These are phyloP conservation scores for Chlamydomonas eustigma DNA, from an alignment of 139 green algal species.

Conservation along the genomic window DNA sequence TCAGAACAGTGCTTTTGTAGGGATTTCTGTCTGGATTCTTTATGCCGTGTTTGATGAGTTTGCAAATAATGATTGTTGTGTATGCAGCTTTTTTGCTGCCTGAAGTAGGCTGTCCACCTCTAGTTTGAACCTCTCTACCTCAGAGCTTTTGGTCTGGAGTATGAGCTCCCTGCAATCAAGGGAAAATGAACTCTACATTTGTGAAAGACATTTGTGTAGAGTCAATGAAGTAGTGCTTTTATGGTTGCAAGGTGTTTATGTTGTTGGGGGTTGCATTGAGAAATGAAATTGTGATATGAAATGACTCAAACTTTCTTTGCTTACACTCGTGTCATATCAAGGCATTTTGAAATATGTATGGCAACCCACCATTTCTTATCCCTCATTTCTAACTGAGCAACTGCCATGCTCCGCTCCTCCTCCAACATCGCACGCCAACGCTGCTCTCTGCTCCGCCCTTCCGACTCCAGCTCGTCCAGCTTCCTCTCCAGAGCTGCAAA, in stretches of 20 bases:
- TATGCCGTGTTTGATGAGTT: too few species aligned
- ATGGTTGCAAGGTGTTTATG: background rate
- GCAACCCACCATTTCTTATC: constrained; percentile 4
- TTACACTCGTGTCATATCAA: too few species aligned
- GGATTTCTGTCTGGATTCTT: too few species aligned
- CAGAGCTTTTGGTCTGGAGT: constrained; percentile 29
- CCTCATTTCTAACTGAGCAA: constrained; percentile 17
- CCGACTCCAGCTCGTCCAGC: constrained; percentile 33
- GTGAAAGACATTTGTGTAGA: too few species aligned
- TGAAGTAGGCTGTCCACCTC: constrained; percentile 40
- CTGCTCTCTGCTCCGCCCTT: constrained; percentile 21
- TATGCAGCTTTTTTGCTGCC: constrained; percentile 16
- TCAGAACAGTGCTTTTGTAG: too few species aligned
- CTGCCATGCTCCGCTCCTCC: constrained; percentile 27
- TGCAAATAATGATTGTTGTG: too few species aligned
- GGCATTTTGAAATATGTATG: too few species aligned
- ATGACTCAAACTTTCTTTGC: too few species aligned
- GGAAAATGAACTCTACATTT: too few species aligned
- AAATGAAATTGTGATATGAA: too few species aligned
- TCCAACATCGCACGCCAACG: constrained; percentile 35
- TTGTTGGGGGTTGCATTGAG: background rate
- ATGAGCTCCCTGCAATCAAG: constrained; percentile 16
- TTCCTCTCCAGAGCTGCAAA: constrained; percentile 38
- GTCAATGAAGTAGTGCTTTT: background rate
- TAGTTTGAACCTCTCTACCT: constrained; percentile 27